Evolutionary conservation across 2,329 filamentous ascomycete species (phyloP).

Genomic region (Aureobasidium subglaciale): DNA sequence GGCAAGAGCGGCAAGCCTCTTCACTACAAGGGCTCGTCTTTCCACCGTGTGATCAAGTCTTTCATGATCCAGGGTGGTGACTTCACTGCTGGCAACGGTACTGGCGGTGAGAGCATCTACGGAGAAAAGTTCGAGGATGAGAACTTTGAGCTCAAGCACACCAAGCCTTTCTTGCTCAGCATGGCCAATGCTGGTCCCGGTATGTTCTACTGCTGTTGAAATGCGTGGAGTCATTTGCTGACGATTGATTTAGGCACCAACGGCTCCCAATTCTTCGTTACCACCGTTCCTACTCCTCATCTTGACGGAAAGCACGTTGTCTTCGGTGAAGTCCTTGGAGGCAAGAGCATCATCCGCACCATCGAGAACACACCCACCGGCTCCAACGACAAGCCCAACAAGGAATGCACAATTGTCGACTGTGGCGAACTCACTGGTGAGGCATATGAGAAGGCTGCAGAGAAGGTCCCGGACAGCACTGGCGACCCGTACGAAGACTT

Average conservation of each 20-base stretch:
- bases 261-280: conserved; percentile 97
- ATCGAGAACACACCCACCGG: conserved; percentile 78
- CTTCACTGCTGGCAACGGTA: conserved; percentile 91
- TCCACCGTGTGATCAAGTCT: conserved; percentile 95
- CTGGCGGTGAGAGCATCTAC: conserved; percentile 94
- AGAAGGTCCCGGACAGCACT: conserved; percentile 67
- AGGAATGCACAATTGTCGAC: conserved; percentile 67
- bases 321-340: conserved; percentile 87
- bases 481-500: conserved; percentile 95
- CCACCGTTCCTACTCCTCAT: conserved; percentile 89
- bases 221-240: not conserved
- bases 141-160: conserved; percentile 88
- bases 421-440: conserved; percentile 78
- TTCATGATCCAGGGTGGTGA: conserved; percentile 99
- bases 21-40: conserved; percentile 84
- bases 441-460: conserved; percentile 58
- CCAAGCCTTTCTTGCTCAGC: conserved; percentile 84
- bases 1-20: conserved; percentile 78
- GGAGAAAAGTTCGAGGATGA: conserved; percentile 96
- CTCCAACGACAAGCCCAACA: conserved; percentile 66
- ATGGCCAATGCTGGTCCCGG: conserved; percentile 97
- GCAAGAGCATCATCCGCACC: conserved; percentile 83
- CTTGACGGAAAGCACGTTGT: conserved; percentile 96
- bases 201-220: conserved; percentile 36
- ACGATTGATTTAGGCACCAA: conserved; percentile 63